Percentiles rank a stretch among this genome's conserved stretches.
These are phyloP conservation scores for Nakazawaea sp. DNA, from an alignment of 805 yeast genomes.

Conservation along the genomic window DNA sequence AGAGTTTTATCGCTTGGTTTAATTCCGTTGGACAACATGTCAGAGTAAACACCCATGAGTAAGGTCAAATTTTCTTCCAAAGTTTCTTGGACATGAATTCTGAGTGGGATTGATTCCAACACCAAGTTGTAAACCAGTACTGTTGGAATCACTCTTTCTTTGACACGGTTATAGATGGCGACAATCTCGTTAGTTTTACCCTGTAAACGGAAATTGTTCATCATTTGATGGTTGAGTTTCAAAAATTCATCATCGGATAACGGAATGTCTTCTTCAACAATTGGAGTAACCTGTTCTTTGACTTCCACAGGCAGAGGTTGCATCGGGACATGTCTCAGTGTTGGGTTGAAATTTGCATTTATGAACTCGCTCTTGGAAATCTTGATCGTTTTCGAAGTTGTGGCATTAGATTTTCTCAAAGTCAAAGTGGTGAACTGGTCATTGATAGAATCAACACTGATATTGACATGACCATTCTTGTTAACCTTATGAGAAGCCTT, in stretches of 20 bases:
- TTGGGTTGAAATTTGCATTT: conserved; percentile 9
- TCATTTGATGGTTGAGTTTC: conserved; percentile 16
- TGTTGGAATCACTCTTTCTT: conserved; percentile 36
- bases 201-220: conserved; percentile 16
- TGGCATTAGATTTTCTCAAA: conserved; percentile 23
- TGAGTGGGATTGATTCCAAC: conserved; percentile 42
- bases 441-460: conserved; percentile 17
- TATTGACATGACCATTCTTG: conserved; percentile 23
- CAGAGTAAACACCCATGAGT: conserved; percentile 62
- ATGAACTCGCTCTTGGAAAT: conserved; percentile 14
- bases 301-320: not conserved
- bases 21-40: conserved; percentile 42
- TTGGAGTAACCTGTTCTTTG: not conserved
- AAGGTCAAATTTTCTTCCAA: conserved; percentile 57
- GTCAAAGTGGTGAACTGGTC: conserved; percentile 17
- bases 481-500: conserved; percentile 18
- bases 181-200: conserved; percentile 26
- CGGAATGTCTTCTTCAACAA: not conserved
- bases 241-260: conserved; percentile 3
- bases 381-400: conserved; percentile 18
- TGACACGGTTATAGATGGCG: conserved; percentile 23
- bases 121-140: conserved; percentile 47
- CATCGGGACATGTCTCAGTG: not conserved
- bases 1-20: conserved; percentile 55
- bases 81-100: conserved; percentile 44